These are phyloP conservation scores for Wallacemonas collosoma DNA, from an alignment of 208 protist species.

Conservation along the genomic window DNA sequence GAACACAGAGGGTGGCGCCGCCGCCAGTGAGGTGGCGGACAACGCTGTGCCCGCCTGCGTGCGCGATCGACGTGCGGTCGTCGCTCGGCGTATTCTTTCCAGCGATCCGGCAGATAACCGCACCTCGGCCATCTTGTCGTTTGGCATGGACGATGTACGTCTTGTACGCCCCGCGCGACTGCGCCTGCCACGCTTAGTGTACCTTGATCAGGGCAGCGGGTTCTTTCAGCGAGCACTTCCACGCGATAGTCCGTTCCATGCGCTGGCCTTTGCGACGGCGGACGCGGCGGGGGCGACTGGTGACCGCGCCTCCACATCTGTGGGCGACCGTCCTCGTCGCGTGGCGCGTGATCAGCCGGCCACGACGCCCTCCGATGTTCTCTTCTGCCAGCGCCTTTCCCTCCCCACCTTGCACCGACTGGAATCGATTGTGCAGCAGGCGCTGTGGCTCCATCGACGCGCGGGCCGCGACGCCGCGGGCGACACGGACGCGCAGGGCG, in stretches of 20 bases:
- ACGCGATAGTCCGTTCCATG: constrained; percentile 20
- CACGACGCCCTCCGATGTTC: not conserved
- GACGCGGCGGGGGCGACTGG: not conserved
- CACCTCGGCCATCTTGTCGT: not conserved
- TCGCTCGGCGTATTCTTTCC: no score
- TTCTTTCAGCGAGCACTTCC: constrained; percentile 22
- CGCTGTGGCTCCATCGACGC: not conserved
- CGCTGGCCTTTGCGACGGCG: not conserved
- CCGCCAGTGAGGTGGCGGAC: not conserved
- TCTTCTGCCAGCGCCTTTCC: not conserved
- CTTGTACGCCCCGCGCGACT: not conserved
- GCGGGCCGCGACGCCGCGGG: not conserved
- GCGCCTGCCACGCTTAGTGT: constrained; percentile 19
- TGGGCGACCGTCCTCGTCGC: not conserved
- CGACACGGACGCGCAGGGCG: not conserved
- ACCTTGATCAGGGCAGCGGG: constrained; percentile 40
- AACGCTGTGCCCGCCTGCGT: not conserved
- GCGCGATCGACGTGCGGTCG: not conserved
- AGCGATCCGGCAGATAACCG: no score
- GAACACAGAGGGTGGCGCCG: not conserved
- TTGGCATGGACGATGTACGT: constrained; percentile 8
- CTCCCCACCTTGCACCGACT: not conserved
- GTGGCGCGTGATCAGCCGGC: not conserved
- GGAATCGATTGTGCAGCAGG: not conserved
- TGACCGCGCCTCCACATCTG: not conserved